Evolutionary conservation across 192 early-diverging fungal species (phyloP).

Genomic region (Umbelopsis sp.): DNA sequence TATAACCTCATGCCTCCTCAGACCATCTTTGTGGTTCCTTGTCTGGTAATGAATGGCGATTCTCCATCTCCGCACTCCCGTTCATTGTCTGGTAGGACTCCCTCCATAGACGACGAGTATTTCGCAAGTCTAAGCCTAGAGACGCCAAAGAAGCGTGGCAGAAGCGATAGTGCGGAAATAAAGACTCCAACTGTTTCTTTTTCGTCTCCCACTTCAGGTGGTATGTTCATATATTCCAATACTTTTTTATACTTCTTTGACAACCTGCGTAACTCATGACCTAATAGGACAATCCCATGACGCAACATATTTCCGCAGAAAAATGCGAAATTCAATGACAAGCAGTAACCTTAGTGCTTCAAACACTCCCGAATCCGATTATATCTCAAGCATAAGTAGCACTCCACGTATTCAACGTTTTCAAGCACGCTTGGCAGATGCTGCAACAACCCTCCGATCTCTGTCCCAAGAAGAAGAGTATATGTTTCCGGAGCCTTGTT

Average conservation of each 20-base stretch:
- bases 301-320: slow-evolving; percentile 2
- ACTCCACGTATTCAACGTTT: slow-evolving; percentile 16
- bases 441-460: slow-evolving; percentile 9
- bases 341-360: background rate
- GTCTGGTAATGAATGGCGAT: slow-evolving; percentile 12
- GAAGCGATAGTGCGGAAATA: background rate
- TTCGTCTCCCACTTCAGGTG: background rate
- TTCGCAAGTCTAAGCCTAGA: slow-evolving; percentile 8
- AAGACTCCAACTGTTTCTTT: background rate
- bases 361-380: slow-evolving; percentile 5
- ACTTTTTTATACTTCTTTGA: background rate
- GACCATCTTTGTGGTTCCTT: slow-evolving; percentile 15
- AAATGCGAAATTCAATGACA: slow-evolving; percentile 15
- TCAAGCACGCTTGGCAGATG: slow-evolving; percentile 14
- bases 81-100: background rate
- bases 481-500: background rate
- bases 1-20: slow-evolving; percentile 11
- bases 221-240: background rate
- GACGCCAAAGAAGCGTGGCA: slow-evolving; percentile 1
- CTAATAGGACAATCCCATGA: slow-evolving; percentile 15
- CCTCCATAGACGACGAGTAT: slow-evolving; percentile 3
- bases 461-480: background rate
- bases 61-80: slow-evolving; percentile 2
- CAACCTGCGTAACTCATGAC: background rate
- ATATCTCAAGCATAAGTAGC: background rate